Percentiles rank a stretch among this genome's conserved stretches.
phyloP scores from a whole-genome alignment of 495 filamentous ascomycete genomes.

The Cenococcum geophilum region DNA sequence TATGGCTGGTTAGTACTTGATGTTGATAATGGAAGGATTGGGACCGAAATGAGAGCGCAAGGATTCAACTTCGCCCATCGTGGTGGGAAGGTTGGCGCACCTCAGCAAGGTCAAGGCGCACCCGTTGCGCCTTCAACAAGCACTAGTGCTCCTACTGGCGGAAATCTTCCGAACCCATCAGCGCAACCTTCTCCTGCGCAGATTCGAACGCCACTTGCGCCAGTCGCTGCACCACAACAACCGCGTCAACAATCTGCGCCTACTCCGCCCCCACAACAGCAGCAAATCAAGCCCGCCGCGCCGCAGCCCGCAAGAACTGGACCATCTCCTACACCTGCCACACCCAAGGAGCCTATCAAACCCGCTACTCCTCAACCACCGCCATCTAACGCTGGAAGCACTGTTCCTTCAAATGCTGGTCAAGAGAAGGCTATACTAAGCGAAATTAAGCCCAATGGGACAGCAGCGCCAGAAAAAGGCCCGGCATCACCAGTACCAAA shows the following conservation, averaged over 20 bases:
- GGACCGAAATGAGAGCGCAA: constrained; percentile 96
- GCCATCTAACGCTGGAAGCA: constrained; percentile 29
- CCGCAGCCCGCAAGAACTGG: constrained; percentile 38
- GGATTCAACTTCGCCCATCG: constrained; percentile 99
- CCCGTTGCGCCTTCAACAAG: constrained; percentile 35
- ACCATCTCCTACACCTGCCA: constrained; percentile 47
- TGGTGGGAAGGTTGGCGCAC: constrained; percentile 48
- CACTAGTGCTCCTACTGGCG: constrained; percentile 21
- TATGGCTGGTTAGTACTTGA: constrained; percentile 95
- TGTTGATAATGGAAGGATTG: constrained; percentile 87
- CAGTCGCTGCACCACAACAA: constrained; percentile 37
- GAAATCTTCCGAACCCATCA: constrained; percentile 20
- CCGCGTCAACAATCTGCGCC: constrained; percentile 37
- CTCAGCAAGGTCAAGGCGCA: constrained; percentile 29
- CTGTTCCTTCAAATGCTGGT: constrained; percentile 35
- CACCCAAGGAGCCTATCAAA: constrained; percentile 44
- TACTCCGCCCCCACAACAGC: constrained; percentile 39
- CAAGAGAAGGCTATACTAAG: constrained; percentile 35
- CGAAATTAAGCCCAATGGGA: constrained; percentile 40
- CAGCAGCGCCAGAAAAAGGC: constrained; percentile 29
- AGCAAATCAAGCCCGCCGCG: constrained; percentile 51
- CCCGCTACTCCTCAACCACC: constrained; percentile 49
- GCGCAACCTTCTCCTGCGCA: constrained; percentile 42
- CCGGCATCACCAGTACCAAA: constrained; percentile 27
- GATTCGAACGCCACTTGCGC: constrained; percentile 25